Evolutionary conservation across 2,329 filamentous ascomycete species (phyloP).

Genomic region (Cryphonectria naterciae): DNA sequence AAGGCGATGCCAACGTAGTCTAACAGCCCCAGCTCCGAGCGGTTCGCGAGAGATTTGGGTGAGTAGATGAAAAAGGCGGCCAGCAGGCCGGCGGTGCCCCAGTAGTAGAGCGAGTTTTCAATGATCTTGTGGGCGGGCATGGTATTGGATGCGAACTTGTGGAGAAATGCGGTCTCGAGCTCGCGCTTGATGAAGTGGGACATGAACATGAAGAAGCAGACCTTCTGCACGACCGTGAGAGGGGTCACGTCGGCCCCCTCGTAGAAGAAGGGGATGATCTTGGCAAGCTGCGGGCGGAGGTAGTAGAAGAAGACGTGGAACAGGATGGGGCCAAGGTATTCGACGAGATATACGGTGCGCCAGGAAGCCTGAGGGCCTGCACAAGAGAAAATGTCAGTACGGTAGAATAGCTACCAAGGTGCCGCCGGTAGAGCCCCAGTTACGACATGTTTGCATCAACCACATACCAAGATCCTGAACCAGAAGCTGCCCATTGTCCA

Average conservation of each 20-base stretch:
- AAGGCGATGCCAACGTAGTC: conserved; percentile 72
- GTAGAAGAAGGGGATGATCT: conserved; percentile 48
- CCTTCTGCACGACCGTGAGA: conserved; percentile 70
- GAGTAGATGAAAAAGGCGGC: conserved; percentile 85
- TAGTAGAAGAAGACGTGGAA: conserved; percentile 78
- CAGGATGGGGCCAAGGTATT: conserved; percentile 89
- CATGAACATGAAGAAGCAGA: conserved; percentile 74
- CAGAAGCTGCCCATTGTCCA: conserved; percentile 63
- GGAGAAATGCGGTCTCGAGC: conserved; percentile 89
- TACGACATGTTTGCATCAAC: neutral
- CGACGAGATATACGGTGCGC: conserved; percentile 92
- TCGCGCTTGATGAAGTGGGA: conserved; percentile 95
- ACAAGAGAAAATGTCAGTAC: neutral
- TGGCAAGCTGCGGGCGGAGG: conserved; percentile 74
- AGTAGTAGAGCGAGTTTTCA: conserved; percentile 96
- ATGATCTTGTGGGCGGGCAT: conserved; percentile 92
- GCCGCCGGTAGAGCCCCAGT: neutral
- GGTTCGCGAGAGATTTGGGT: conserved; percentile 70
- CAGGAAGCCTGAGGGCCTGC: conserved; percentile 86
- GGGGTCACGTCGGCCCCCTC: conserved; percentile 48
- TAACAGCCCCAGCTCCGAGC: conserved; percentile 50
- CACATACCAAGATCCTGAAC: conserved; percentile 89
- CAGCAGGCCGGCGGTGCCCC: conserved; percentile 78
- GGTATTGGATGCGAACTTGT: conserved; percentile 91
- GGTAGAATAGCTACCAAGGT: neutral